A percentile compares a stretch with the other conserved stretches of the same genome.
These are phyloP conservation scores for Diversispora epigaea DNA, from an alignment of 192 early-diverging fungal species.

Conservation along the genomic window DNA sequence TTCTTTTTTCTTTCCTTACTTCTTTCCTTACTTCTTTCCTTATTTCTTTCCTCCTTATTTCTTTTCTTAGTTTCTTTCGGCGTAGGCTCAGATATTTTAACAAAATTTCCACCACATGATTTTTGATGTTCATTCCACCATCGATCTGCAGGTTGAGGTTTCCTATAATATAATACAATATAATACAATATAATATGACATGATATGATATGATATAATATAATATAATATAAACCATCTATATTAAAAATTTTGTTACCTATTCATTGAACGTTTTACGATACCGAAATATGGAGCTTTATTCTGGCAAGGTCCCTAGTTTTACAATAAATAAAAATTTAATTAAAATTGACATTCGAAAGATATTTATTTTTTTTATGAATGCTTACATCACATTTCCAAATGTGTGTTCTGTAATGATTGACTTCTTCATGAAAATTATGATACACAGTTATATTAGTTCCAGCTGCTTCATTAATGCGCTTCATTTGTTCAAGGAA, in stretches of 20 bases:
- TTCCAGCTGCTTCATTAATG: constrained; percentile 52
- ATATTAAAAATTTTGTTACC: constrained; percentile 28
- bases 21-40: constrained; percentile 6
- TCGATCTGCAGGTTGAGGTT: constrained; percentile 64
- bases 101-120: constrained; percentile 63
- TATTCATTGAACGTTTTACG: constrained; percentile 63
- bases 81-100: constrained; percentile 58
- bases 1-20: too few species aligned
- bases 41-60: not conserved
- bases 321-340: not conserved
- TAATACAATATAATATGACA: too few species aligned
- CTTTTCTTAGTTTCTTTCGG: constrained; percentile 38
- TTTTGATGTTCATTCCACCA: constrained; percentile 63
- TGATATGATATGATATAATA: too few species aligned
- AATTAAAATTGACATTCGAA: not conserved
- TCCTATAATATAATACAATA: constrained; percentile 40
- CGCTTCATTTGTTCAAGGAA: constrained; percentile 54
- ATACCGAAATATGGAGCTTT: constrained; percentile 59
- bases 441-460: constrained; percentile 66
- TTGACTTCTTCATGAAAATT: constrained; percentile 68
- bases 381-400: constrained; percentile 57
- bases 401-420: constrained; percentile 64
- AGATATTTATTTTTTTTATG: not conserved
- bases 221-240: too few species aligned
- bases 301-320: constrained; percentile 52